These are phyloP conservation scores for Argentina anserina DNA, from an alignment of 306 rosid species.

Conservation along the genomic window DNA sequence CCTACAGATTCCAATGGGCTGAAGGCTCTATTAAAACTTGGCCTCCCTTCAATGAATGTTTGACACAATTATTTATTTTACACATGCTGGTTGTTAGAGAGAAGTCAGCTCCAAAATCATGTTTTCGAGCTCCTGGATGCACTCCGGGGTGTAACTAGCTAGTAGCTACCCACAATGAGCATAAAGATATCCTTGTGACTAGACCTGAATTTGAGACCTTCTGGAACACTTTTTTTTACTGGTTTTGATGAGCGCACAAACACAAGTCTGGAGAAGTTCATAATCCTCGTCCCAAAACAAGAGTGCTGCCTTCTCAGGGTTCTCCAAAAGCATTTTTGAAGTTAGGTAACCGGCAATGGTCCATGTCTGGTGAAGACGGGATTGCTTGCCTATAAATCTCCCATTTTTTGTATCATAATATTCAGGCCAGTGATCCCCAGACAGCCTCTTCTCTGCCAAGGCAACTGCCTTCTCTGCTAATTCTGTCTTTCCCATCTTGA, in stretches of 20 bases:
- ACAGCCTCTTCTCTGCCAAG: slow-evolving; percentile 66
- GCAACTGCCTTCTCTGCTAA: slow-evolving; percentile 63
- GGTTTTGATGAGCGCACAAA: slow-evolving; percentile 58
- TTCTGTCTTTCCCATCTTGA: slow-evolving; percentile 76
- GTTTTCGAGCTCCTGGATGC: background rate
- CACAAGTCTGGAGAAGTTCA: slow-evolving; percentile 72
- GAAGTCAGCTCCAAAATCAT: background rate
- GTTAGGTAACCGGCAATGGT: slow-evolving; percentile 70
- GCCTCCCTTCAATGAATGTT: slow-evolving; percentile 5
- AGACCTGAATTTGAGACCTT: slow-evolving; percentile 43
- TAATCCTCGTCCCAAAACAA: slow-evolving; percentile 86
- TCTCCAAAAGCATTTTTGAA: slow-evolving; percentile 70
- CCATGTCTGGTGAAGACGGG: slow-evolving; percentile 76
- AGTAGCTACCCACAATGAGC: background rate
- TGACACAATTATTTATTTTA: background rate
- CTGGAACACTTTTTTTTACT: slow-evolving; percentile 66
- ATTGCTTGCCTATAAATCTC: slow-evolving; percentile 71
- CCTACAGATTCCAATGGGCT: slow-evolving; percentile 4
- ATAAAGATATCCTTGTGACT: slow-evolving; percentile 1
- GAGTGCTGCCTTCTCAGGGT: slow-evolving; percentile 67
- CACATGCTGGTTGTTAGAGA: background rate
- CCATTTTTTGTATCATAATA: slow-evolving; percentile 72
- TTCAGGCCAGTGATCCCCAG: slow-evolving; percentile 72
- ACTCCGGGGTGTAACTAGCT: too few relatives aligned
- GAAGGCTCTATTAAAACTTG: slow-evolving; percentile 28